phyloP scores from a whole-genome alignment of 371 early-diverging fungal genomes.

The Mucor saturninus region DNA sequence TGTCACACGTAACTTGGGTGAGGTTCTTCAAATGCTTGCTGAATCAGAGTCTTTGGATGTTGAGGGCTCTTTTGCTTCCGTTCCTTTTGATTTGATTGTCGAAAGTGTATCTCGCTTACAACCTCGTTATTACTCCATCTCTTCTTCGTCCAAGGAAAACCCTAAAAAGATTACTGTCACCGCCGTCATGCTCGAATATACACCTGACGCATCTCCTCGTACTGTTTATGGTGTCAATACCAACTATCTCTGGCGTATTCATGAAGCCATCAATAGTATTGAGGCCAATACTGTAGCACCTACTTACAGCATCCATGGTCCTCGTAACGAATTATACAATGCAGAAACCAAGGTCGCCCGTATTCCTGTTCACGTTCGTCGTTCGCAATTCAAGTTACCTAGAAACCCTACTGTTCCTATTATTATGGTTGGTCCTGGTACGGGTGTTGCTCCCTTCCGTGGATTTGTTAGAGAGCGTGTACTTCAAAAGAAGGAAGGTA shows the following conservation, averaged over 20 bases:
- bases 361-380: conserved; percentile 87
- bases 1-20: conserved; percentile 70
- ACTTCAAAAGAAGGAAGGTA: conserved; percentile 57
- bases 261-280: conserved; percentile 43
- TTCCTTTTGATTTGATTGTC: conserved; percentile 77
- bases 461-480: conserved; percentile 94
- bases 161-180: conserved; percentile 82
- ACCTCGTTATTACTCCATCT: conserved; percentile 95
- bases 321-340: conserved; percentile 35
- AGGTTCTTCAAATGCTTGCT: conserved; percentile 56
- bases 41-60: conserved; percentile 23
- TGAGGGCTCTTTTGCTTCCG: conserved; percentile 41
- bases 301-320: conserved; percentile 43
- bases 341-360: neutral
- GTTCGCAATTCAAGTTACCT: conserved; percentile 89
- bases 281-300: conserved; percentile 1
- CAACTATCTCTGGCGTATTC: conserved; percentile 68
- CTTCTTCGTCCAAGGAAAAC: conserved; percentile 79
- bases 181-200: conserved; percentile 86
- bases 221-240: conserved; percentile 79
- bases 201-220: conserved; percentile 59
- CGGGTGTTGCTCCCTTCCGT: conserved; percentile 98
- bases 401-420: conserved; percentile 77
- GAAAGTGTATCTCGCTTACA: conserved; percentile 85
- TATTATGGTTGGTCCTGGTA: conserved; percentile 98